Conservation (phyloP, 2,329 filamentous ascomycete species). For the Trichoderma citrinoviride region DNA sequence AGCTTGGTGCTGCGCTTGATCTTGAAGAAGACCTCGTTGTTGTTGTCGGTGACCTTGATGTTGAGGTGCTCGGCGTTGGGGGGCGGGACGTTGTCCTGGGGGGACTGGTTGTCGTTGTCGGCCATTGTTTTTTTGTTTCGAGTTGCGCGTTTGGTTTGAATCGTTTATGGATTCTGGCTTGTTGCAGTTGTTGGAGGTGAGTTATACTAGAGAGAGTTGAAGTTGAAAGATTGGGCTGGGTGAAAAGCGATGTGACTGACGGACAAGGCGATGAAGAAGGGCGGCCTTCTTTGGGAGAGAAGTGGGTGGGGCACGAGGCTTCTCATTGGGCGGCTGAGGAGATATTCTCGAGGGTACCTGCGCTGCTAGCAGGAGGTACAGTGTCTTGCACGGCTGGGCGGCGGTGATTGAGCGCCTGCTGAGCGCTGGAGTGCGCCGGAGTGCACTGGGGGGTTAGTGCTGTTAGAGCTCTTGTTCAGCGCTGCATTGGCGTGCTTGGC, state of each 20-base stretch:
- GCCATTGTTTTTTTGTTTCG: constrained; percentile 42
- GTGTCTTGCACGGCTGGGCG: constrained; percentile 8
- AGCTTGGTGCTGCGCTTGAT: constrained; percentile 96
- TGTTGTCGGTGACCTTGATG: constrained; percentile 99
- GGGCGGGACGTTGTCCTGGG: constrained; percentile 37
- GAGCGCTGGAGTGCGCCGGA: not conserved
- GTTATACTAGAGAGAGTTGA: not conserved
- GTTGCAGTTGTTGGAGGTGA: not conserved
- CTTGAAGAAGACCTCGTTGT: constrained; percentile 99
- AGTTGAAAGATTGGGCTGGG: not conserved
- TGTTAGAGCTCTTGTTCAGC: not conserved
- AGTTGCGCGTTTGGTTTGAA: not conserved
- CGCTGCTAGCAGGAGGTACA: not conserved
- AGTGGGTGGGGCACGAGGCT: constrained; percentile 20
- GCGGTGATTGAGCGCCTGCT: constrained; percentile 9
- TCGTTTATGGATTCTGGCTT: not conserved
- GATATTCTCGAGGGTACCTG: not conserved
- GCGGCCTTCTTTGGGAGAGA: constrained; percentile 23
- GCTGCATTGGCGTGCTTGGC: too few relatives aligned
- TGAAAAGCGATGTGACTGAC: constrained; percentile 11
- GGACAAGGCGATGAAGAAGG: constrained; percentile 18
- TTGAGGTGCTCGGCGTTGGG: constrained; percentile 80
- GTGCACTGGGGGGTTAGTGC: not conserved
- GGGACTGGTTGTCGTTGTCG: constrained; percentile 41
- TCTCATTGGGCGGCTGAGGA: constrained; percentile 28